phyloP scores from a whole-genome alignment of 2,329 filamentous ascomycete genomes.

The Juglanconis juglandina region DNA sequence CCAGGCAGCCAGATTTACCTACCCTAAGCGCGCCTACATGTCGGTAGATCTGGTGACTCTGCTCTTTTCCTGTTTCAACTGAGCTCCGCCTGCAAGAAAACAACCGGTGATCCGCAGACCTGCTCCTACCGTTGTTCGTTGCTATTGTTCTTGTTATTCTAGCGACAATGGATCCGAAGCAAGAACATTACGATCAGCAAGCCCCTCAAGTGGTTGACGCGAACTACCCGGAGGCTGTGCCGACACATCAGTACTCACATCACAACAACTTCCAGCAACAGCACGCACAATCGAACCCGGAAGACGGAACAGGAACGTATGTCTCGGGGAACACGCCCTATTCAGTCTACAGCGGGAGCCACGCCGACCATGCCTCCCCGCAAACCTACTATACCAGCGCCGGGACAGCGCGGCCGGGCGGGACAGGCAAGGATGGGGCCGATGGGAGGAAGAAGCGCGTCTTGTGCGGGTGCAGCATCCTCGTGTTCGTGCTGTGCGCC shows the following conservation, averaged over 20 bases:
- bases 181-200: conserved; percentile 9
- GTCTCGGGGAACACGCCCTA: not conserved
- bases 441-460: conserved; percentile 5
- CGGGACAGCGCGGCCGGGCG: not conserved
- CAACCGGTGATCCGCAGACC: not conserved
- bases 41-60: too few species aligned
- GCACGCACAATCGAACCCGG: conserved; percentile 8
- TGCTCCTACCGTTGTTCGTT: not conserved
- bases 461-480: conserved; percentile 34
- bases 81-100: too few species aligned
- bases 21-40: too few species aligned
- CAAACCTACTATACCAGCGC: not conserved
- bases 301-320: not conserved
- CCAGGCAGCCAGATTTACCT: too few species aligned
- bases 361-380: conserved; percentile 9
- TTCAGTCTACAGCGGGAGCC: conserved; percentile 14
- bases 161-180: conserved; percentile 6
- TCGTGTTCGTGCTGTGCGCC: conserved; percentile 39
- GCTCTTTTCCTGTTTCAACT: too few species aligned
- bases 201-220: conserved; percentile 12
- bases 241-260: too few species aligned
- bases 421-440: not conserved
- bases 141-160: not conserved
- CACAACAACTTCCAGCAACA: conserved; percentile 1
- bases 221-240: conserved; percentile 14